Evolutionary conservation across 768 basidiomycete species (phyloP), one percentile per base, ranked within the genome.

Genomic region (Xerocomellus intermedius): DNA sequence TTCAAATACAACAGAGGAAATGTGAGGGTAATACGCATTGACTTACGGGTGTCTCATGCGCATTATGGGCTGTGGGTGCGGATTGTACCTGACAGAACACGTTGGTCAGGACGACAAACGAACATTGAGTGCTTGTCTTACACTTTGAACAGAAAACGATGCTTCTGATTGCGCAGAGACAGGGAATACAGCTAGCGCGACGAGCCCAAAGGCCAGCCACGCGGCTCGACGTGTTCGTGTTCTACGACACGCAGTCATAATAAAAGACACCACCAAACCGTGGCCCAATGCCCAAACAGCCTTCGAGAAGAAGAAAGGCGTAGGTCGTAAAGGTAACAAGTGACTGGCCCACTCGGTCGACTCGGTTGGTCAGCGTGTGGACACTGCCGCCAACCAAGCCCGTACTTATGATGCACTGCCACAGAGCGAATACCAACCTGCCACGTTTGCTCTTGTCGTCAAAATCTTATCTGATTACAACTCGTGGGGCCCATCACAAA

Each of bases 151-250:
- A 12, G 66, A 56, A 21, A 54, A 24, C 1, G 59, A 50, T 10
- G 43, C 17, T 28, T 64, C 61, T 43, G 62, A 57, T 17, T 77
- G 77, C 46, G 78, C 77, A 49, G 79, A 75, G 33, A 76, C 75
- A 50, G 79, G 72, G 42, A 77, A 66, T 26, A 73, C 75, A 38
- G 79, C 71, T 22, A 85, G 66, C 51, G 79, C 79, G 60, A 84
- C 72, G 59, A 86, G 75, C 53, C 80, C 81, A 69, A 84, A 83
- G 46, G 82, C 82, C 42, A 85, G 67, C 83, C 84, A 86, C 44
- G 77, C 73, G 43, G 80, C 80, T 63, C 79, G 81, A 59, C 74
- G 66, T 56, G 59, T 64, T 37, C 59, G 63, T 45, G 62, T 55
- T 55, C 59, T 51, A 30, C 47, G 58, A 59, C 66, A 56, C 45